Conservation (phyloP, 164 flowering plant genomes). For the Amborella trichopoda region DNA sequence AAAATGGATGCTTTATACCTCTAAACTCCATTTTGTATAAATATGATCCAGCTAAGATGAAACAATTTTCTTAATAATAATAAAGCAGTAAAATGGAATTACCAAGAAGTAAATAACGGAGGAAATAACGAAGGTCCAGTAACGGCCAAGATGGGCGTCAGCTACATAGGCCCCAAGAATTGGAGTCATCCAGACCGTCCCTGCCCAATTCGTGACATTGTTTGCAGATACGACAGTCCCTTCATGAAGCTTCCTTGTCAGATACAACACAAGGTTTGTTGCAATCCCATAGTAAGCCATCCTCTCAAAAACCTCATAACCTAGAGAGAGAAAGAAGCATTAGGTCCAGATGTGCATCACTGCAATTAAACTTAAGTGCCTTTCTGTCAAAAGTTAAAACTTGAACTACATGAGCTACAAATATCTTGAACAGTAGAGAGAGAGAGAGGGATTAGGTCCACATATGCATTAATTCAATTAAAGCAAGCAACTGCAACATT, state of each 20-base stretch:
- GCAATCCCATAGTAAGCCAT: slow-evolving; percentile 71
- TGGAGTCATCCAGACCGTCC: slow-evolving; percentile 61
- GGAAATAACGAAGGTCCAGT: slow-evolving; percentile 47
- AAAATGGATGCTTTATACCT: no score
- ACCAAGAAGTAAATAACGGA: slow-evolving; percentile 44
- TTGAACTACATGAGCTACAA: no score
- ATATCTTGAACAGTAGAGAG: neutral
- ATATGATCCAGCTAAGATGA: no score
- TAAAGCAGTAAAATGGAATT: no score
- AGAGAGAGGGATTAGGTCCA: no score
- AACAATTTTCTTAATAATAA: no score
- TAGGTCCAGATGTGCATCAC: no score
- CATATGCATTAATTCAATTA: neutral
- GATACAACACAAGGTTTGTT: slow-evolving; percentile 40
- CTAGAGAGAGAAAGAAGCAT: slow-evolving; percentile 13
- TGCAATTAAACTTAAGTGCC: no score
- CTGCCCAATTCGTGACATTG: slow-evolving; percentile 60
- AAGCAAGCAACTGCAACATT: no score
- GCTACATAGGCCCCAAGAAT: slow-evolving; percentile 62
- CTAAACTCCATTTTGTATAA: no score
- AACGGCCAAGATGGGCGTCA: slow-evolving; percentile 63
- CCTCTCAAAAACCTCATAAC: slow-evolving; percentile 59
- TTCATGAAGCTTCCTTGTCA: slow-evolving; percentile 41
- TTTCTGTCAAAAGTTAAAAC: no score
- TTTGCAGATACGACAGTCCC: slow-evolving; percentile 56